Base-by-base conservation (phyloP, 2,329 filamentous ascomycete genomes). In the Fusarium pseudoanthophilum region DNA sequence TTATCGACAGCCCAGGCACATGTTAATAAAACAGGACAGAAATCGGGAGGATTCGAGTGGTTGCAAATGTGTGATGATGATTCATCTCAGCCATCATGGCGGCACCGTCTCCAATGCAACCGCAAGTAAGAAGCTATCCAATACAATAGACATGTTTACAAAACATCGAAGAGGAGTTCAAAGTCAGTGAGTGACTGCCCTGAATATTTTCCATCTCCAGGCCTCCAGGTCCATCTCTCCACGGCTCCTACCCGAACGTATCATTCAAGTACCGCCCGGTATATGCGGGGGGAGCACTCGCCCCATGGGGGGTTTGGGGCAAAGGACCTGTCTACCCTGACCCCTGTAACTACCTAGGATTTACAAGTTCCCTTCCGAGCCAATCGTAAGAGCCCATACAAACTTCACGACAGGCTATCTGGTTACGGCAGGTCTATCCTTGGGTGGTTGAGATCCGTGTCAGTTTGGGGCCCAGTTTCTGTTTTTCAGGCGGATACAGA, bases 301-400 rank as follows among this genome's bases (percentile, higher is more conserved):
- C 62, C 67, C 64, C 45, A 52, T 48, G 59, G 67, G 62, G 67
- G 69, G 56, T 78, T 77, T 76, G 76, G 72, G 76, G 76, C 48
- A 51, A 51, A 51, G 16, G 57, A 46, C 52, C 37, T 57, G 49
- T 56, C 59, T 59, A 69, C 45, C 28, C 53, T 28, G 49, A 21
- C 46, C 67, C 68, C 46, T 63, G 51, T 56, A 56, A 62, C 51
- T 60, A 64, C n/a, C n/a, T n/a, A n/a, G 59, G 52, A 52, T 63
- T 67, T 67, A 58, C 40, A 28, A 69, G 49, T 53, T 45, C 62
- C 67, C 46, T 67, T 69, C 45, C 65, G 63, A 56, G 26, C 74
- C 74, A 76, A 76, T 76, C 48, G 70, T 37, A 32, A 21, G 34
- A 45, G 36, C 26, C 55, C 26, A 43, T 40, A 57, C 48, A 28